Conservation (phyloP, 305 asterid genomes). For the Stenogyne calaminthoides region DNA sequence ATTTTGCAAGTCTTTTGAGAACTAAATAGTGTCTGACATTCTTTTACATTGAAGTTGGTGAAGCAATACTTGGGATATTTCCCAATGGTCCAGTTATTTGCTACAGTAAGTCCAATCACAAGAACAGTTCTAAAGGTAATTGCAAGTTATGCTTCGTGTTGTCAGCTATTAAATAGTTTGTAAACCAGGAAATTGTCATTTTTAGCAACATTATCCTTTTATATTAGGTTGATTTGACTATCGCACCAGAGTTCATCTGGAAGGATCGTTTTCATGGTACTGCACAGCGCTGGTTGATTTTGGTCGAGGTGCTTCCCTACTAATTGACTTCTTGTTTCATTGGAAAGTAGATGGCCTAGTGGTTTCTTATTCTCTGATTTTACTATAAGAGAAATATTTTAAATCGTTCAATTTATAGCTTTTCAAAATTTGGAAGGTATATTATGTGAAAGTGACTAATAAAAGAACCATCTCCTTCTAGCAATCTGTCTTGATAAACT, state of each 20-base stretch:
- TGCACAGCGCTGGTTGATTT: conserved; percentile 95
- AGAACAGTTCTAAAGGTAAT: conserved; percentile 96
- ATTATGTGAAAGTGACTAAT: conserved; percentile 21
- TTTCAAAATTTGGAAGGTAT: conserved; percentile 33
- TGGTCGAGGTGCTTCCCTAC: conserved; percentile 78
- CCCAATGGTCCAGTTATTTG: conserved; percentile 84
- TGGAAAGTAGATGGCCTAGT: conserved; percentile 3
- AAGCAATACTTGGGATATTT: conserved; percentile 85
- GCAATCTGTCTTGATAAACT: not conserved
- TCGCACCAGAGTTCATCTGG: conserved; percentile 86
- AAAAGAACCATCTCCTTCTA: not conserved
- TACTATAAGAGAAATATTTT: conserved; percentile 24
- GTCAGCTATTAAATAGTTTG: conserved; percentile 22
- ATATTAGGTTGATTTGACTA: conserved; percentile 80
- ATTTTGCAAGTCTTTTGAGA: conserved; percentile 21
- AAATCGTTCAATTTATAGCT: conserved; percentile 27
- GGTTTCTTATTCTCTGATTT: conserved; percentile 6
- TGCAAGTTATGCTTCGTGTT: conserved; percentile 29
- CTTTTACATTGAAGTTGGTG: conserved; percentile 63
- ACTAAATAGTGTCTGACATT: conserved; percentile 26
- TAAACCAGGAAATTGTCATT: conserved; percentile 21
- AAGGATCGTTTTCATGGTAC: conserved; percentile 97
- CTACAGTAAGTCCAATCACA: conserved; percentile 97
- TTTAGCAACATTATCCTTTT: conserved; percentile 25
- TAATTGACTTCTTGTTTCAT: conserved; percentile 23